phyloP scores from a whole-genome alignment of 805 yeast genomes.

The Schwanniomyces polymorphus region DNA sequence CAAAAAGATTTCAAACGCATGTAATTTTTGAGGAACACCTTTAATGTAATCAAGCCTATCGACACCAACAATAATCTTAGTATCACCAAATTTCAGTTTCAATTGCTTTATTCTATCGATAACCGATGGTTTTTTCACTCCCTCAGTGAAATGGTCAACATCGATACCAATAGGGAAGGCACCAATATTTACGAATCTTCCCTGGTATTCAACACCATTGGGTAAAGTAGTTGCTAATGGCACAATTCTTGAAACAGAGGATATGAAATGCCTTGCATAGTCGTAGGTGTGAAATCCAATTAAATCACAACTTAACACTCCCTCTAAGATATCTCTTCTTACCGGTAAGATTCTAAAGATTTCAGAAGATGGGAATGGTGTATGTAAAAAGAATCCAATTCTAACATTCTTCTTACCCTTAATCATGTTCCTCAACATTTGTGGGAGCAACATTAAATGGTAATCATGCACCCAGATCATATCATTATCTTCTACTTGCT shows the following conservation, averaged over 20 bases:
- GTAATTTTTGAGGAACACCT: conserved; percentile 96
- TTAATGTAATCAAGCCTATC: conserved; percentile 95
- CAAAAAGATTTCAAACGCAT: conserved; percentile 91
- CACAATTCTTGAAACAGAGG: conserved; percentile 82
- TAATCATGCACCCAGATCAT: conserved; percentile 98
- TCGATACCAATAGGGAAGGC: conserved; percentile 99
- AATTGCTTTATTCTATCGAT: conserved; percentile 64
- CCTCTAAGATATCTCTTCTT: conserved; percentile 84
- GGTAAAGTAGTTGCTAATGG: conserved; percentile 78
- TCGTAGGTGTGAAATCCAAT: conserved; percentile 99
- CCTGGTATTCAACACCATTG: conserved; percentile 79
- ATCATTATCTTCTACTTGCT: conserved; percentile 75
- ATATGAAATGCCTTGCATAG: conserved; percentile 92
- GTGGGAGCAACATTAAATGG: conserved; percentile 93
- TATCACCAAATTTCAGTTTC: conserved; percentile 63
- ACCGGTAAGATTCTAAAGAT: conserved; percentile 96
- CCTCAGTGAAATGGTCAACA: conserved; percentile 84
- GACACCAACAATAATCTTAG: conserved; percentile 92
- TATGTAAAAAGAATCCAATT: conserved; percentile 92
- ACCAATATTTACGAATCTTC: conserved; percentile 80
- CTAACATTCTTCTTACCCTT: conserved; percentile 56
- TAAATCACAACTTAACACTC: conserved; percentile 90
- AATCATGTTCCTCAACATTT: conserved; percentile 70
- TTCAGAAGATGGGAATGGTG: conserved; percentile 97
- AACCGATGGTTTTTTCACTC: conserved; percentile 64